These are phyloP conservation scores for Eucalyptus victrix DNA, from an alignment of 345 rosid species.

Conservation along the genomic window DNA sequence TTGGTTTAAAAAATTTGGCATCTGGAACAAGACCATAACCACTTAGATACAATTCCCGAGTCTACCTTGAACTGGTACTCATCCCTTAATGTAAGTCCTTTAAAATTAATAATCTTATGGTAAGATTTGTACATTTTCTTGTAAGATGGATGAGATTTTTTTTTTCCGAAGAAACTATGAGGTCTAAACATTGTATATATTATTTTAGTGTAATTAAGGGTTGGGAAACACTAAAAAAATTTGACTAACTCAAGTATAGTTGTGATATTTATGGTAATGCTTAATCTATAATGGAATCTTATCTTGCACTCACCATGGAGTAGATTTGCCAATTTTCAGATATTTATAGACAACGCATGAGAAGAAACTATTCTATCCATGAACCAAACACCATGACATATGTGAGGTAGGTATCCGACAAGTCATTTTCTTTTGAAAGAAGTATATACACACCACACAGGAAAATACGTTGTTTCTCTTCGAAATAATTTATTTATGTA, in stretches of 20 bases:
- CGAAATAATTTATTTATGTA: not conserved
- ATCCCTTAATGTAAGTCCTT: too few relatives aligned
- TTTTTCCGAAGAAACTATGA: too few relatives aligned
- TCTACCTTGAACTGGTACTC: too few relatives aligned
- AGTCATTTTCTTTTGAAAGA: not conserved
- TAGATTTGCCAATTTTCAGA: not conserved
- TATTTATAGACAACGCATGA: not conserved
- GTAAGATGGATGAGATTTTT: too few relatives aligned
- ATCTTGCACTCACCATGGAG: not conserved
- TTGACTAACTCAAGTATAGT: not conserved
- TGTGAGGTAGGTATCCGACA: not conserved
- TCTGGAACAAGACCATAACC: too few relatives aligned
- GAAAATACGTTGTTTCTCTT: not conserved
- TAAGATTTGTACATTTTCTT: too few relatives aligned
- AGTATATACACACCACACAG: not conserved
- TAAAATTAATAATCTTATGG: too few relatives aligned
- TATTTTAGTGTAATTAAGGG: not conserved
- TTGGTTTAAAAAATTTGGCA: too few relatives aligned
- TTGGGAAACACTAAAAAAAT: too few relatives aligned
- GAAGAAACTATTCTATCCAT: not conserved
- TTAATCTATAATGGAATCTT: not conserved
- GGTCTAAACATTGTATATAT: not conserved
- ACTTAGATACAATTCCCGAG: too few relatives aligned
- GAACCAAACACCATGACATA: not conserved
- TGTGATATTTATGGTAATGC: not conserved